These are phyloP conservation scores for Lagenaria siceraria DNA, from an alignment of 306 rosid genomes.

Conservation along the genomic window DNA sequence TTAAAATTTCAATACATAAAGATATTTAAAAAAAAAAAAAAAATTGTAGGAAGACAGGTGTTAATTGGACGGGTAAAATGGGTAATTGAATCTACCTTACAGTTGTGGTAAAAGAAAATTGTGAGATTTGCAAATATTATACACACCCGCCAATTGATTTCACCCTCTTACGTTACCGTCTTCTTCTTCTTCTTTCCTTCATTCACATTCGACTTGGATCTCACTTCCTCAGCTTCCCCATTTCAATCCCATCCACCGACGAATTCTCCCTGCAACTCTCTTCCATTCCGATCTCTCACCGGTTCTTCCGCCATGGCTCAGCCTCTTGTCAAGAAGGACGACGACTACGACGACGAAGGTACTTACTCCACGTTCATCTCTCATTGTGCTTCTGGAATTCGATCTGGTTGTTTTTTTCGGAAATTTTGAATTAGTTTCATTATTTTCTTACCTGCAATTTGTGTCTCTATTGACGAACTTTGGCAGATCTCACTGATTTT, in stretches of 20 bases:
- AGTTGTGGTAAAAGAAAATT: not conserved
- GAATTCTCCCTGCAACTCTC: not conserved
- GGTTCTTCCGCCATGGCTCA: constrained; percentile 61
- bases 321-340: constrained; percentile 93
- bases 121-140: not conserved
- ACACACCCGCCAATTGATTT: constrained; percentile 6
- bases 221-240: not conserved
- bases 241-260: not conserved
- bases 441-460: constrained; percentile 1
- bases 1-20: not conserved
- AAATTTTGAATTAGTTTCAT: not conserved
- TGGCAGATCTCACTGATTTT: constrained; percentile 49
- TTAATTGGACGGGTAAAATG: not conserved
- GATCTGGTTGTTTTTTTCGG: constrained; percentile 11
- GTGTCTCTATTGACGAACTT: constrained; percentile 16
- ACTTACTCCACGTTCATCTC: not conserved
- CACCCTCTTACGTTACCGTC: constrained; percentile 2
- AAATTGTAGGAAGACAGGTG: not conserved
- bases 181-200: not conserved
- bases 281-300: constrained; percentile 28
- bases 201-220: not conserved
- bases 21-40: not conserved
- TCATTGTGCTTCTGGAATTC: not conserved
- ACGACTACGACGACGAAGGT: constrained; percentile 99
- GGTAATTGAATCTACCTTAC: not conserved